Base-by-base conservation (phyloP, 305 asterid genomes). In the Ilex paraguariensis region DNA sequence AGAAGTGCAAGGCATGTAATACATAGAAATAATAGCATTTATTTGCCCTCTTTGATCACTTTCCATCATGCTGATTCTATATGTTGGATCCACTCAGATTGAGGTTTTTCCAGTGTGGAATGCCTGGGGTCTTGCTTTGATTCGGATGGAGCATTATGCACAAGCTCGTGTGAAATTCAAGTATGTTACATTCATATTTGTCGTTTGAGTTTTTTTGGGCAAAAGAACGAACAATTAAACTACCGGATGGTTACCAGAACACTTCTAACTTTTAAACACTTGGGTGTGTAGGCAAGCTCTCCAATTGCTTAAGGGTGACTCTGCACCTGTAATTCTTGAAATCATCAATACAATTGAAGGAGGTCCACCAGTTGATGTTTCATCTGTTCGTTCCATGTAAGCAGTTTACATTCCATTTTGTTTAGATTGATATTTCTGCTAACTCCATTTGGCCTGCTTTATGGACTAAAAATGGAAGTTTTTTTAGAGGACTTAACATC, bases 101-200 rank as follows among this genome's bases (percentile, higher is more conserved):
- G 99, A 90, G 64, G 89, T 85, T 64, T 86, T 87, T 71, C 95
- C 97, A 36, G 99, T 87, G 60, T 93, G 99, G 99, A 86, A 69
- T 72, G 85, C 97, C 59, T 93, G 99, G 99, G 97, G 99, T 55
- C 97, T 79, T 79, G 96, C 99, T 67, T 86, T 93, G 64, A 81
- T 93, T 65, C 84, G 95, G 75, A 93, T 86, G 95, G 97, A 93
- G 75, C 97, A 79, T 76, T 90, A 90, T 73, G 85, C 96, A 45
- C 99, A 93, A 74, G 99, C 97, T 81, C 96, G 97, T 59, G 95
- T 90, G 64, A 93, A 90, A 80, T 93, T 90, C 84, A 93, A 86
- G 99, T 93, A 81, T 59, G 81, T 49, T 62, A 55, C 31, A 9
- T 56, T 56, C 39, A 56, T 56, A 28, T 28, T 9, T 56, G 31